Evolutionary conservation across 768 basidiomycete genomes (phyloP).

Genomic region (Pleurotus cornucopiae): DNA sequence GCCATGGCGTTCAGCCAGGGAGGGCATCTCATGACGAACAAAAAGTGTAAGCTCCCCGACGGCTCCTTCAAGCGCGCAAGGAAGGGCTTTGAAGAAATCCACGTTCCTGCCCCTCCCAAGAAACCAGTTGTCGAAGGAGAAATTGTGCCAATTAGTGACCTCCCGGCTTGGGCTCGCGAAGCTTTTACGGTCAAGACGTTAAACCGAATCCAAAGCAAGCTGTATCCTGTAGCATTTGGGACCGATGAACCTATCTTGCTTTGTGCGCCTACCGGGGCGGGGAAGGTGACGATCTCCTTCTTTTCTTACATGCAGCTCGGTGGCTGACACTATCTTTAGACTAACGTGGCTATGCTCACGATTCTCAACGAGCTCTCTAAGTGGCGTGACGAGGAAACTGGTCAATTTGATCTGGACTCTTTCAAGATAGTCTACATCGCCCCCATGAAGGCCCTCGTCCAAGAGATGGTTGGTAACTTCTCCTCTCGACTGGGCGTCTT

Average conservation of each 20-base stretch:
- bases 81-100: conserved; percentile 98
- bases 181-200: conserved; percentile 82
- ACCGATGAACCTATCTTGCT: conserved; percentile 93
- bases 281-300: conserved; percentile 65
- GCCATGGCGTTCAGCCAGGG: conserved; percentile 96
- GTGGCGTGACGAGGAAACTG: conserved; percentile 78
- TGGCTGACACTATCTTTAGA: conserved; percentile 43
- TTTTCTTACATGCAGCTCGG: background rate
- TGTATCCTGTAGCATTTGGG: conserved; percentile 90
- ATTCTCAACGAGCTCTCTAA: conserved; percentile 90
- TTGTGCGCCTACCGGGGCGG: conserved; percentile 97
- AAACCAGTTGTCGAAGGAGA: conserved; percentile 61
- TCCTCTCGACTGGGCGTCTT: conserved; percentile 60
- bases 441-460: conserved; percentile 98
- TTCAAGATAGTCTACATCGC: conserved; percentile 99
- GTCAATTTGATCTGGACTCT: conserved; percentile 75
- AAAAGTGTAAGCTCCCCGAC: conserved; percentile 95
- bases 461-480: conserved; percentile 98
- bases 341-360: conserved; percentile 95
- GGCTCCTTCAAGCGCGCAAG: conserved; percentile 95
- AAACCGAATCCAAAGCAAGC: conserved; percentile 90
- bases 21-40: conserved; percentile 97
- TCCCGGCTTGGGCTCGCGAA: conserved; percentile 84
- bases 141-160: conserved; percentile 60
- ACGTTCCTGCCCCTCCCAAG: conserved; percentile 89